phyloP scores from a whole-genome alignment of 257 asterid genomes.

The Misopates orontium region DNA sequence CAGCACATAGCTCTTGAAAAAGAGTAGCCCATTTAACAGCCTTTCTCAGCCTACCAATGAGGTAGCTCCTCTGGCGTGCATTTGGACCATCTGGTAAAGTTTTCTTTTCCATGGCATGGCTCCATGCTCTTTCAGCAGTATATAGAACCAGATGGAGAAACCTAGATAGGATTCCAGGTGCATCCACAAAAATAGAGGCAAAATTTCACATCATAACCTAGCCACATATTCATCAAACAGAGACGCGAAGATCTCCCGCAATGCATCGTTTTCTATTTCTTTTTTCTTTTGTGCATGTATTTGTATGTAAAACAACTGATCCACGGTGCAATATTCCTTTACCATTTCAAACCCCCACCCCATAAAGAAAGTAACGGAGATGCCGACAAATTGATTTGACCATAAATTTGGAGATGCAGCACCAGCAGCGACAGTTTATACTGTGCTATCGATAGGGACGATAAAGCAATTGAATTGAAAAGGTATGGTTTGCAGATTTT shows the following conservation, averaged over 20 bases:
- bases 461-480: no score
- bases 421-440: neutral
- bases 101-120: conserved; percentile 99
- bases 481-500: no score
- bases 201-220: neutral
- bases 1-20: conserved; percentile 78
- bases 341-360: no score
- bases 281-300: neutral
- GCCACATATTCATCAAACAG: conserved; percentile 1
- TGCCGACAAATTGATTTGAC: neutral
- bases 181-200: conserved; percentile 14
- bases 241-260: neutral
- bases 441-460: no score
- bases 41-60: conserved; percentile 92
- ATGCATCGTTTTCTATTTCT: neutral
- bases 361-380: no score
- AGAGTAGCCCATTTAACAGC: conserved; percentile 90
- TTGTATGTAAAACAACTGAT: neutral
- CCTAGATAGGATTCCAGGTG: conserved; percentile 42
- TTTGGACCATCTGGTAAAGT: conserved; percentile 91
- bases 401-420: conserved; percentile 9
- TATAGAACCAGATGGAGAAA: conserved; percentile 89
- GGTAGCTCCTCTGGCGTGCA: conserved; percentile 91
- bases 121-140: conserved; percentile 97
- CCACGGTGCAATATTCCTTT: neutral